These are phyloP conservation scores for Grosmannia serpens DNA, from an alignment of 2,329 filamentous ascomycete species.

Conservation along the genomic window DNA sequence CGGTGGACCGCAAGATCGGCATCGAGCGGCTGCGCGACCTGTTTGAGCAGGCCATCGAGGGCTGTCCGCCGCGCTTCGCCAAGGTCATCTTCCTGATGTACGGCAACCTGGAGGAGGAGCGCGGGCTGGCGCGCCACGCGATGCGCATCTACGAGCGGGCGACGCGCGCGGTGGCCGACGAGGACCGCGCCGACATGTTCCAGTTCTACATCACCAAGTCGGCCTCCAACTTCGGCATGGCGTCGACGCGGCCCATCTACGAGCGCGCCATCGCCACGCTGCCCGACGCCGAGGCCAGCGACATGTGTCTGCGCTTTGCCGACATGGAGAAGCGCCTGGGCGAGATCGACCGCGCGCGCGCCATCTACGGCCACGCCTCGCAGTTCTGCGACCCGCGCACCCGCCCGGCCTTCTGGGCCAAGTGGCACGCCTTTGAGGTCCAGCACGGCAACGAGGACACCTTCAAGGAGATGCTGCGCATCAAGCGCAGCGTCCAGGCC, in stretches of 20 bases:
- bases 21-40: constrained; percentile 90
- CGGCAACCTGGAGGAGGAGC: constrained; percentile 89
- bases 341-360: constrained; percentile 75
- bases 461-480: constrained; percentile 96
- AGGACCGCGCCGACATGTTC: constrained; percentile 95
- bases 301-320: constrained; percentile 98
- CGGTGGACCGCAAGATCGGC: constrained; percentile 87
- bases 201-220: constrained; percentile 91
- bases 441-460: constrained; percentile 98
- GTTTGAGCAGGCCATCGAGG: constrained; percentile 94
- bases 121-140: constrained; percentile 85
- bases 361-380: constrained; percentile 91
- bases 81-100: constrained; percentile 98
- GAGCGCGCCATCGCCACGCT: constrained; percentile 90
- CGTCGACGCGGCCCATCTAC: constrained; percentile 90
- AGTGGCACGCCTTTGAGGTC: constrained; percentile 96
- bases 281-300: constrained; percentile 82
- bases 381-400: constrained; percentile 96
- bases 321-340: constrained; percentile 45
- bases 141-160: constrained; percentile 99
- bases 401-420: constrained; percentile 82
- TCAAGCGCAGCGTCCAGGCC: constrained; percentile 94
- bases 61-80: constrained; percentile 88
- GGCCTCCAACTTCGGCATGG: constrained; percentile 92
- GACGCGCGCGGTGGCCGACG: constrained; percentile 86